Base-by-base conservation (phyloP, 208 protist species). In the Crithidia mellificae region DNA sequence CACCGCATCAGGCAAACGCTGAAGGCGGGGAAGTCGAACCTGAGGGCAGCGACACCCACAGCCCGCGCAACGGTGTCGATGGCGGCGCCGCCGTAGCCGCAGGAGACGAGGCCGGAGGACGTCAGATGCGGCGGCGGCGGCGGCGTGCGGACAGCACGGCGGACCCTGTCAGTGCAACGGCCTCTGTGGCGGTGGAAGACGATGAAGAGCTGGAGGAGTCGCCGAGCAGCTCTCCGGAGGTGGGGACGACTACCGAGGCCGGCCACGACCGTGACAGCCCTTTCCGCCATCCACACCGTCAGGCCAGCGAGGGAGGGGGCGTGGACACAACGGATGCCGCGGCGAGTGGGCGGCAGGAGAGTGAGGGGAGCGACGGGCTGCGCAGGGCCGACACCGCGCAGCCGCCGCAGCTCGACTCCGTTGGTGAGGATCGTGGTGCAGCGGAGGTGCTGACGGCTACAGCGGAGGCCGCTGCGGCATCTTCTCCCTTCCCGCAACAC, bases 171-270 rank as follows among this genome's bases (percentile, higher is more conserved):
- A 55, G 34, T 15, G 32, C 17, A 19, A 65, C 59, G 43, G 59
- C 59, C 8, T 63, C 57, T 6, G 59, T 22, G 11, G 44, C 44
- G 7, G 46, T 19, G 4, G 46, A 65, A 2, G 12, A 7, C 46
- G 32, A 34, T 12, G 36, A 46, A 1, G 57, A 46, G 6, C 30
- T 39, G 9, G 44, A 53, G 5, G 57, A 63, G 2, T 11, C 8
- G 25, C 25, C 25, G 55, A 14, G 39, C 41, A 65, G 32, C 46
- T 24, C 50, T 50, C 38, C 32, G 17, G 59, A 58, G 1, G 39
- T 43, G 14, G 51, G 51, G 6, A 63, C 57, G 29, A 41, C 30
- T 22, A 74, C 57, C 24, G 68, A 61, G 58, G 39, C 58, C 7
- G 58, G 24, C 11, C 50, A 27, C 52, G 53, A 39, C 50, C 52